Conservation (phyloP, 1,284 basidiomycete genomes). For the Exobasidium cylindrosporum region DNA sequence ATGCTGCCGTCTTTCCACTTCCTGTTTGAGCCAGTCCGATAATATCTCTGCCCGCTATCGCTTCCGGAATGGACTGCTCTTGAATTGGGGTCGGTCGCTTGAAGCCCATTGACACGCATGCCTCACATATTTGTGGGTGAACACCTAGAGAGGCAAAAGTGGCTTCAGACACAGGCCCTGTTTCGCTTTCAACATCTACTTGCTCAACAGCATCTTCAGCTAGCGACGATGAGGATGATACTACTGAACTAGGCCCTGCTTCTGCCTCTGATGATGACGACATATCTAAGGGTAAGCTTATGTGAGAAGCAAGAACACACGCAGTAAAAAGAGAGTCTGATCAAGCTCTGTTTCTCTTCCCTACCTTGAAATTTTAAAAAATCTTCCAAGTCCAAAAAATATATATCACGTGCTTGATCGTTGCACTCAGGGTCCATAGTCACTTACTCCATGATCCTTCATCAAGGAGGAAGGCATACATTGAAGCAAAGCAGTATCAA, state of each 20-base stretch:
- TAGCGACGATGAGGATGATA: neutral
- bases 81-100: constrained; percentile 91
- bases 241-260: neutral
- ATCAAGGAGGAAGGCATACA: too few species aligned
- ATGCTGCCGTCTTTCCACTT: constrained; percentile 96
- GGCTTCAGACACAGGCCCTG: neutral
- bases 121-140: constrained; percentile 82
- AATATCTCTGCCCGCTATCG: constrained; percentile 85
- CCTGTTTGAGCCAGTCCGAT: constrained; percentile 97
- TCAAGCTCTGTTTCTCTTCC: too few species aligned
- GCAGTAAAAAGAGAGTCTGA: too few species aligned
- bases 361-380: too few species aligned
- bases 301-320: too few species aligned
- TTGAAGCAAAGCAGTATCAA: too few species aligned
- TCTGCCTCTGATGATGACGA: neutral
- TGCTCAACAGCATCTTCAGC: neutral
- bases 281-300: too few species aligned
- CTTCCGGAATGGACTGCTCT: constrained; percentile 80
- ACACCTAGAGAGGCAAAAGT: constrained; percentile 70
- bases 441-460: too few species aligned
- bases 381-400: too few species aligned
- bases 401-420: too few species aligned
- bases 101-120: constrained; percentile 78
- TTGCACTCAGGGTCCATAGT: too few species aligned
- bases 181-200: constrained; percentile 6